Base-by-base conservation (phyloP, 805 yeast genomes). In the Sugiyamaella americana region DNA sequence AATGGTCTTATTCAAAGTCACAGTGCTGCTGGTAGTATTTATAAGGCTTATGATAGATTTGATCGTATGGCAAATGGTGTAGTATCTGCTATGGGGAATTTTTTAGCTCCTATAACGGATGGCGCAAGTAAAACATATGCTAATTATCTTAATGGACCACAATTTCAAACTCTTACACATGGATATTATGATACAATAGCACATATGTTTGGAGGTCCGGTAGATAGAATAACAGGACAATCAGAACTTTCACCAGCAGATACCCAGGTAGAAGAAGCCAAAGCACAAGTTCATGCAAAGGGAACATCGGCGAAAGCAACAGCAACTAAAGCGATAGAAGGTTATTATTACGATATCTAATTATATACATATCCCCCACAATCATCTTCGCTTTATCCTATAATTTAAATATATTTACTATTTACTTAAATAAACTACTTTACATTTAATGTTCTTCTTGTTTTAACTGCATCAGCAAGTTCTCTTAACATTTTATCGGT, bases 401-500 rank as follows among this genome's bases (percentile, higher is more conserved):
- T n/a, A n/a, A n/a, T n/a, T n/a, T n/a, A n/a, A n/a, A n/a, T n/a
- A n/a, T n/a, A n/a, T n/a, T n/a, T n/a, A n/a, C n/a, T n/a, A n/a
- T n/a, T n/a, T n/a, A n/a, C n/a, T n/a, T n/a, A n/a, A n/a, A n/a
- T n/a, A n/a, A n/a, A n/a, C n/a, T n/a, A n/a, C n/a, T n/a, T n/a
- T n/a, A n/a, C n/a, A n/a, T 40, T 29, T 16, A 43, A 38, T 63
- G 72, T 46, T 43, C 68, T 56, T 78, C 98, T 86, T 47, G 76
- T 68, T 67, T 79, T 79, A 41, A 91, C 96, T 48, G 97, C 95
- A 42, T 71, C 76, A 38, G 96, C 84, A 58, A 93, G 76, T 53
- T 79, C 80, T 40, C 72, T 75, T 63, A 93, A 80, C 78, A 91
- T 89, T 2, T 66, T 73, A 49, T 78, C 93, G 45, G 98, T 93